These are phyloP conservation scores for Picochlorum sp. DNA, from an alignment of 139 green algal genomes.

Conservation along the genomic window DNA sequence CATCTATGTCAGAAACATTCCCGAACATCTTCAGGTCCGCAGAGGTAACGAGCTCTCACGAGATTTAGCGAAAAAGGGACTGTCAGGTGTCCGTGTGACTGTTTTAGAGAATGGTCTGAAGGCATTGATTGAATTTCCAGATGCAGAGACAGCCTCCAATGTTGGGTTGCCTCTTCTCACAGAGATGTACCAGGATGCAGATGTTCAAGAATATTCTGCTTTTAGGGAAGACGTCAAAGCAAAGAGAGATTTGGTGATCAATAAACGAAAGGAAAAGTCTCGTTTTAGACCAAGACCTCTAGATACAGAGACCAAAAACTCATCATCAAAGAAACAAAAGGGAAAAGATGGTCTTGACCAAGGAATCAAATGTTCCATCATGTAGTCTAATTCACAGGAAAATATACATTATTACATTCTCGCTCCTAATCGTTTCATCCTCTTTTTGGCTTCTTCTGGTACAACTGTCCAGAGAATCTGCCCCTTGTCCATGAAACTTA, in stretches of 20 bases:
- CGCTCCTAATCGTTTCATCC: slow-evolving; percentile 42
- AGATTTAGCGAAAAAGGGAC: neutral
- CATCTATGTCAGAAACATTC: slow-evolving; percentile 6
- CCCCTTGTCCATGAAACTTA: slow-evolving; percentile 70
- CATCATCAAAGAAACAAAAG: slow-evolving; percentile 4
- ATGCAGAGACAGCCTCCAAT: neutral
- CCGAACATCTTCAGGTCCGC: neutral
- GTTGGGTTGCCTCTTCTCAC: neutral
- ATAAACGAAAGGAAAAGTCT: neutral
- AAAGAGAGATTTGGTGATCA: neutral
- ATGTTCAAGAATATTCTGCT: neutral
- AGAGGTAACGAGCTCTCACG: neutral
- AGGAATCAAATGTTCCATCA: slow-evolving; percentile 1
- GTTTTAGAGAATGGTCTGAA: neutral
- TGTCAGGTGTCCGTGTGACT: neutral
- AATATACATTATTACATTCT: neutral
- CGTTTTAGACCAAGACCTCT: neutral
- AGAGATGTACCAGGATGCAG: neutral
- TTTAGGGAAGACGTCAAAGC: neutral
- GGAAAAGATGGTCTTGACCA: neutral
- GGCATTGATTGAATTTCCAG: neutral
- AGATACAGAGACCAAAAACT: neutral
- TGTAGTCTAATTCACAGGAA: neutral
- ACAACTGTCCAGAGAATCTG: slow-evolving; percentile 57
- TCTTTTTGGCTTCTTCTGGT: slow-evolving; percentile 29